These are phyloP conservation scores for Penicillium sp. DNA, from an alignment of 2,329 filamentous ascomycete species.

Conservation along the genomic window DNA sequence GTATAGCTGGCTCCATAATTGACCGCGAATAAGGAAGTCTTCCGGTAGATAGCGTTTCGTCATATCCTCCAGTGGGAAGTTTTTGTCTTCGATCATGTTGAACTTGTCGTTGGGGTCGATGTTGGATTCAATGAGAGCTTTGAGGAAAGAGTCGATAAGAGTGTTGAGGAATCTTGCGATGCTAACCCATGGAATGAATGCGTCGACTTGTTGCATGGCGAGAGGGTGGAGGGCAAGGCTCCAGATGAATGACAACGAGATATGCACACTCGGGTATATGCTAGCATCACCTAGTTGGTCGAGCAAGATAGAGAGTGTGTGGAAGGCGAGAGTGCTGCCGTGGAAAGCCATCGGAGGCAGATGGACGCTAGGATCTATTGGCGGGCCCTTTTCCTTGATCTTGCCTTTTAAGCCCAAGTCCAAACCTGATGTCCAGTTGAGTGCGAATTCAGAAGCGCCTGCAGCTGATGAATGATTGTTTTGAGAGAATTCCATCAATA, in stretches of 20 bases:
- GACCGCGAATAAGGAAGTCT: constrained; percentile 64
- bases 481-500: constrained; percentile 37
- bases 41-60: constrained; percentile 60
- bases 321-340: constrained; percentile 50
- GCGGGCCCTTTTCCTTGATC: not conserved
- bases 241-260: constrained; percentile 61
- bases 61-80: constrained; percentile 53
- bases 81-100: constrained; percentile 42
- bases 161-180: constrained; percentile 61
- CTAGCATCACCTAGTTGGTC: constrained; percentile 58
- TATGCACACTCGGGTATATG: constrained; percentile 61
- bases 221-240: constrained; percentile 46
- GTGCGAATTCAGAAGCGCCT: constrained; percentile 26
- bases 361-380: constrained; percentile 15
- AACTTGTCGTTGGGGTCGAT: constrained; percentile 32
- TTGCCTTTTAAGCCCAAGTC: not conserved
- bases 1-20: constrained; percentile 58
- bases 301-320: constrained; percentile 53
- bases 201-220: constrained; percentile 49
- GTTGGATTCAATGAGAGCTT: constrained; percentile 40
- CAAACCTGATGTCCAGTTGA: constrained; percentile 24
- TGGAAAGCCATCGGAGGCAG: constrained; percentile 41
- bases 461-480: constrained; percentile 19
- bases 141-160: constrained; percentile 40
- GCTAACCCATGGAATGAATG: constrained; percentile 57